A percentile compares a stretch with the other conserved stretches of the same genome.
These are phyloP conservation scores for Rubus idaeus DNA, from an alignment of 306 rosid genomes.

Conservation along the genomic window DNA sequence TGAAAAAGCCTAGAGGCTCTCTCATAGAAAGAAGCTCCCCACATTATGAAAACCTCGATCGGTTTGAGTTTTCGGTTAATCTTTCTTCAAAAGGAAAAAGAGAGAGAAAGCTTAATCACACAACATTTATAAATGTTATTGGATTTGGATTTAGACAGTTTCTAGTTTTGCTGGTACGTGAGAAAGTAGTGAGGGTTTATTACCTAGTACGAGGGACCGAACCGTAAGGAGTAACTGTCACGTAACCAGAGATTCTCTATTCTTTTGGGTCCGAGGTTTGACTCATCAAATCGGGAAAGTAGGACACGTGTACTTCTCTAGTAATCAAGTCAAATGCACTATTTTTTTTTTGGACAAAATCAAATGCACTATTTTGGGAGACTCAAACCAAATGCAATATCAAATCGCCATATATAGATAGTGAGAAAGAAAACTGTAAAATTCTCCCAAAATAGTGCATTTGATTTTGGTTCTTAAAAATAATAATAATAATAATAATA, in stretches of 20 bases:
- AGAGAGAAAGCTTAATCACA: not conserved
- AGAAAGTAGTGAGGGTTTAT: not conserved
- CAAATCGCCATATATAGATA: no score
- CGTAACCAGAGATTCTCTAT: not conserved
- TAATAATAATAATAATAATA: no score
- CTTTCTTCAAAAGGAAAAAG: not conserved
- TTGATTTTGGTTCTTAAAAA: no score
- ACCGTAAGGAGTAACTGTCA: not conserved
- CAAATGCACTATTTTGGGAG: no score
- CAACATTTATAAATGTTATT: not conserved
- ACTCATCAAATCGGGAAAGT: not conserved
- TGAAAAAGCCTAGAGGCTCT: constrained; percentile 46
- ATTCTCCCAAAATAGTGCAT: no score
- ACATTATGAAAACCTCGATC: constrained; percentile 31
- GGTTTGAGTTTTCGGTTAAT: not conserved
- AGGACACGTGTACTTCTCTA: not conserved
- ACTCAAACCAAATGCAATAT: no score
- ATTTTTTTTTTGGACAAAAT: no score
- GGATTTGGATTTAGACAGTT: not conserved
- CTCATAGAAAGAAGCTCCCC: constrained; percentile 38
- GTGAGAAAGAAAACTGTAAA: no score
- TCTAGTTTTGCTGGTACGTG: not conserved
- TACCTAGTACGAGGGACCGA: not conserved
- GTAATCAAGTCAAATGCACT: no score
- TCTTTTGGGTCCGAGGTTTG: constrained; percentile 7